Conservation (phyloP, 768 basidiomycete genomes). For the Mycena belliarum region DNA sequence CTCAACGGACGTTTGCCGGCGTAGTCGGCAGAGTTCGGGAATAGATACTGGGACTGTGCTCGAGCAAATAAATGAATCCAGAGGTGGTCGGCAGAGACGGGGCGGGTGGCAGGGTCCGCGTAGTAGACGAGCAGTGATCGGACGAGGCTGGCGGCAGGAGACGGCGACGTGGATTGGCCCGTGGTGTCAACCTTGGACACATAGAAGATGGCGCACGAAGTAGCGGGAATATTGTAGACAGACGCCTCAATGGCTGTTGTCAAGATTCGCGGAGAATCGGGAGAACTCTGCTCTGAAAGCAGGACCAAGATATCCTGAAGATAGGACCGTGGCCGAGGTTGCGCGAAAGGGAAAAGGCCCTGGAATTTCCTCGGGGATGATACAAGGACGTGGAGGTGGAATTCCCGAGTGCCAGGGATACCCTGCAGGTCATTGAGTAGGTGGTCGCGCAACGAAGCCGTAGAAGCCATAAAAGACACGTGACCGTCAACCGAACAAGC, state of each 20-base stretch:
- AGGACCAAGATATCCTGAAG: constrained; percentile 79
- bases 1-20: constrained; percentile 69
- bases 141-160: constrained; percentile 73
- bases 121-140: constrained; percentile 66
- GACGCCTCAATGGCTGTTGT: constrained; percentile 79
- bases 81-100: constrained; percentile 54
- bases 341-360: constrained; percentile 74
- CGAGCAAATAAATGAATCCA: constrained; percentile 91
- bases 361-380: constrained; percentile 67
- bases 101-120: constrained; percentile 61
- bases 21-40: constrained; percentile 81
- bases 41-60: constrained; percentile 89
- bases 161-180: constrained; percentile 64
- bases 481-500: background rate
- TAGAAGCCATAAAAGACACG: constrained; percentile 25
- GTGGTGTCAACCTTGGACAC: constrained; percentile 95
- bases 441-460: constrained; percentile 53
- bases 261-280: constrained; percentile 56
- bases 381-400: constrained; percentile 76
- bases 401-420: constrained; percentile 67
- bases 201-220: constrained; percentile 75
- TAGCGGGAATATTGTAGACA: constrained; percentile 72
- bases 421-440: constrained; percentile 56
- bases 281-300: constrained; percentile 60
- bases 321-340: constrained; percentile 62